Percentiles rank a stretch among this genome's conserved stretches.
Evolutionary conservation across 441 rosid genomes (phyloP).

Genomic region (Gossypium trilobum): DNA sequence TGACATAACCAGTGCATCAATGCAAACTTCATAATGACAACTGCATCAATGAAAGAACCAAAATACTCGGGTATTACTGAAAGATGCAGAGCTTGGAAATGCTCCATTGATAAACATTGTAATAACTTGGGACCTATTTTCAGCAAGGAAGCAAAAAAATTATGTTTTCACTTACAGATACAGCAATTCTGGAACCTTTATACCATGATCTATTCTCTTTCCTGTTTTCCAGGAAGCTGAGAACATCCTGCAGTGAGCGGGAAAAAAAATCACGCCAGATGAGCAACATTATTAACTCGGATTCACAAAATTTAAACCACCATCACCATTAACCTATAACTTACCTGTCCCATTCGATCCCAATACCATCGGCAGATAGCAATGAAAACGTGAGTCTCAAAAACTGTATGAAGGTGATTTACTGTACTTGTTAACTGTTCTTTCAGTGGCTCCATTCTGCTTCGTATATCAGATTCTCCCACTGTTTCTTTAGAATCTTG

Average conservation of each 20-base stretch:
- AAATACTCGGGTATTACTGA: not conserved
- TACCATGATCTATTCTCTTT: slow-evolving; percentile 97
- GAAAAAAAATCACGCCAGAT: not conserved
- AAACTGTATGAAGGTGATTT: slow-evolving; percentile 64
- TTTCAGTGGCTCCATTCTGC: slow-evolving; percentile 71
- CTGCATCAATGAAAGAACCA: not conserved
- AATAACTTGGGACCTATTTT: not conserved
- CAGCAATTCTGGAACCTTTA: slow-evolving; percentile 84
- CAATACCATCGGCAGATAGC: slow-evolving; percentile 83
- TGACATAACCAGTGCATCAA: not conserved
- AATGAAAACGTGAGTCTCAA: slow-evolving; percentile 71
- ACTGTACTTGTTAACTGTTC: slow-evolving; percentile 72
- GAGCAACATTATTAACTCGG: not conserved
- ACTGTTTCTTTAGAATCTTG: slow-evolving; percentile 82
- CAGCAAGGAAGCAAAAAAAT: not conserved
- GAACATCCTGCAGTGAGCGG: slow-evolving; percentile 50
- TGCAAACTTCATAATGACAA: not conserved
- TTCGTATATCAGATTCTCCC: slow-evolving; percentile 66
- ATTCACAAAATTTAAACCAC: not conserved
- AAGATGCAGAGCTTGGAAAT: not conserved
- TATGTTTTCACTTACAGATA: slow-evolving; percentile 41
- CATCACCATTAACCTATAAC: not conserved
- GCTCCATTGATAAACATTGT: not conserved
- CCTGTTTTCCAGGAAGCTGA: slow-evolving; percentile 81
- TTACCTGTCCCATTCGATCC: slow-evolving; percentile 96